Evolutionary conservation across 352 stramenopile species (phyloP).

Genomic region (Globisporangium sylvaticum): DNA sequence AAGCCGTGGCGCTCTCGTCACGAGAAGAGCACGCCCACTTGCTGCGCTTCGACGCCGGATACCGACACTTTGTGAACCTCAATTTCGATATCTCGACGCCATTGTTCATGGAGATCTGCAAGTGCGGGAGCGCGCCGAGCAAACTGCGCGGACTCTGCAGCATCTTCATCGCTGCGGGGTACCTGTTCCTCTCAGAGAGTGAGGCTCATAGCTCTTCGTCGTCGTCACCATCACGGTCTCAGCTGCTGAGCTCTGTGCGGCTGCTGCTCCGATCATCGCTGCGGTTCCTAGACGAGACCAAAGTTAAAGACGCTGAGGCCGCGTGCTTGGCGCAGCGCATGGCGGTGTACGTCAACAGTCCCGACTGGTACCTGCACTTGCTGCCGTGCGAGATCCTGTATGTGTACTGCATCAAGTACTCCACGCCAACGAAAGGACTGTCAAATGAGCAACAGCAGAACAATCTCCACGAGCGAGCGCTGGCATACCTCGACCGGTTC

Average conservation of each 20-base stretch:
- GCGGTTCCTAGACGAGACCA: slow-evolving; percentile 24
- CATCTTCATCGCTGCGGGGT: slow-evolving; percentile 32
- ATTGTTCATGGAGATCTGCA: slow-evolving; percentile 36
- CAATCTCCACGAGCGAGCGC: slow-evolving; percentile 1
- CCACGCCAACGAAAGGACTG: not conserved
- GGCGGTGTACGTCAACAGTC: slow-evolving; percentile 17
- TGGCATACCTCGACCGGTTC: slow-evolving; percentile 17
- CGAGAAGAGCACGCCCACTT: slow-evolving; percentile 28
- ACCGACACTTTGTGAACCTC: slow-evolving; percentile 22
- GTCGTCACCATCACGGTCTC: not conserved
- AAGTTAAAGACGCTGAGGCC: slow-evolving; percentile 25
- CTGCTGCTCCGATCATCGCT: slow-evolving; percentile 35
- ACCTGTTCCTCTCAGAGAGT: slow-evolving; percentile 16
- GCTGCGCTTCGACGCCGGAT: slow-evolving; percentile 35
- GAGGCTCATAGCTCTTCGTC: not conserved
- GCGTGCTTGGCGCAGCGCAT: slow-evolving; percentile 29
- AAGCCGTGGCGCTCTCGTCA: slow-evolving; percentile 8
- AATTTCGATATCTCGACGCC: slow-evolving; percentile 24
- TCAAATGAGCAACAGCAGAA: slow-evolving; percentile 1
- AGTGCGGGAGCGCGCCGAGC: slow-evolving; percentile 26
- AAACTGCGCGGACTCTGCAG: slow-evolving; percentile 39
- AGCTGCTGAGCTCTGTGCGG: slow-evolving; percentile 30
- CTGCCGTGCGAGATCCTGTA: slow-evolving; percentile 40
- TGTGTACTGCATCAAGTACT: slow-evolving; percentile 26
- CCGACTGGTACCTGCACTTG: slow-evolving; percentile 27